Conservation (phyloP, 2,329 filamentous ascomycete genomes). For the Colletotrichum chlorophyti region DNA sequence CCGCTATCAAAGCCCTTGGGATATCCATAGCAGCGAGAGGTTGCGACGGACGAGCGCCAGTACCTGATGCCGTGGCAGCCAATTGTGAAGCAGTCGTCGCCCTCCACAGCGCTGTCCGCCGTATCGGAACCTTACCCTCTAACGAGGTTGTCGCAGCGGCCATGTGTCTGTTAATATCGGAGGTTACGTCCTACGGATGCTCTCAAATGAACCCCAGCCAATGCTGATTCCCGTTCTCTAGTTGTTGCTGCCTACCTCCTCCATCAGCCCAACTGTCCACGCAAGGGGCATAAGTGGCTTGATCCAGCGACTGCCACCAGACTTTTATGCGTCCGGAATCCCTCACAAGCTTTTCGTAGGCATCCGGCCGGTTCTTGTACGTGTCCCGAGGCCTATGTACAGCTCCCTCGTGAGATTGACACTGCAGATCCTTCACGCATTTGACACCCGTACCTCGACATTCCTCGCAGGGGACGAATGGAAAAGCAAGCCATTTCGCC, state of each 20-base stretch:
- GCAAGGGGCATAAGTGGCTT: slow-evolving; percentile 41
- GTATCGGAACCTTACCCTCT: slow-evolving; percentile 22
- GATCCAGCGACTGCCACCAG: slow-evolving; percentile 39
- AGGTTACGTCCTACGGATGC: slow-evolving; percentile 27
- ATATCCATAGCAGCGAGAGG: slow-evolving; percentile 36
- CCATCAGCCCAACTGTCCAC: slow-evolving; percentile 37
- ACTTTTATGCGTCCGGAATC: slow-evolving; percentile 39
- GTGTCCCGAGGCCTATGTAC: slow-evolving; percentile 7
- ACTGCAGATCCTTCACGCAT: slow-evolving; percentile 38
- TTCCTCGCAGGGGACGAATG: slow-evolving; percentile 40
- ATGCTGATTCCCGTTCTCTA: neutral
- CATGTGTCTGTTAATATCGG: slow-evolving; percentile 43
- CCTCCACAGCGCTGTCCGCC: slow-evolving; percentile 32
- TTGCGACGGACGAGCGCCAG: slow-evolving; percentile 28
- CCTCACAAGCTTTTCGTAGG: slow-evolving; percentile 47
- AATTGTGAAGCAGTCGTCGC: slow-evolving; percentile 39
- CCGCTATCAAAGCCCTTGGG: slow-evolving; percentile 42
- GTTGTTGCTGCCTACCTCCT: slow-evolving; percentile 40
- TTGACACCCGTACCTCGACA: slow-evolving; percentile 35
- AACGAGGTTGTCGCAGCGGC: slow-evolving; percentile 39
- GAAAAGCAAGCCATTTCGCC: slow-evolving; percentile 39
- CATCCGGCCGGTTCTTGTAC: slow-evolving; percentile 46
- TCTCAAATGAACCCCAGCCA: no score
- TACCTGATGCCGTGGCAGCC: slow-evolving; percentile 35
- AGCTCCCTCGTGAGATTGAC: neutral